phyloP scores from a whole-genome alignment of 106 monocot species.

The Dendrobium chrysotoxum region DNA sequence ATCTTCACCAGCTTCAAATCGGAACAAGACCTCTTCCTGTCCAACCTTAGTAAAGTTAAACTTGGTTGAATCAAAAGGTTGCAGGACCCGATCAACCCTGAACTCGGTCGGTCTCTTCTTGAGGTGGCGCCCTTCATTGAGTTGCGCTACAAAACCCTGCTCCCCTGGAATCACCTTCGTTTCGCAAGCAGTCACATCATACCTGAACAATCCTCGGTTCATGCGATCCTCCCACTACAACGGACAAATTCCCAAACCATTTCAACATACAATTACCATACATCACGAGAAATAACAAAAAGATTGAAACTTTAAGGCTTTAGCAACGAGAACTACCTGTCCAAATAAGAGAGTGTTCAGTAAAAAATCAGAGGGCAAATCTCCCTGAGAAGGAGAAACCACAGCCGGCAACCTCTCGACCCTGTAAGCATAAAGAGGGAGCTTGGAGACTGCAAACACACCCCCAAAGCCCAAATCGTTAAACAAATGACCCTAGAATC shows the following conservation, averaged over 20 bases:
- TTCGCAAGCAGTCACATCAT: conserved; percentile 79
- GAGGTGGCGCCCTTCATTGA: conserved; percentile 67
- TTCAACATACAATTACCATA: not conserved
- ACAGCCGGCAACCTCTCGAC: not conserved
- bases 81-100: conserved; percentile 60
- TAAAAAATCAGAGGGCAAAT: conserved; percentile 35
- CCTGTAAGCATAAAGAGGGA: conserved; percentile 52
- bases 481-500: not conserved
- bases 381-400: conserved; percentile 12
- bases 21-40: conserved; percentile 71
- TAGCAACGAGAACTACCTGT: conserved; percentile 26
- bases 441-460: conserved; percentile 46
- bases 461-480: not conserved
- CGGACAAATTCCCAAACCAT: not conserved
- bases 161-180: conserved; percentile 70
- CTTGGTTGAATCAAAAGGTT: conserved; percentile 54
- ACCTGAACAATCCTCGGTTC: conserved; percentile 67
- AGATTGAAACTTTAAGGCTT: not conserved
- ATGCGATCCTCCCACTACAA: conserved; percentile 76
- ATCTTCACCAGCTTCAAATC: conserved; percentile 35
- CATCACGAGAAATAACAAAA: not conserved
- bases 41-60: conserved; percentile 84
- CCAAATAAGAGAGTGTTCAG: conserved; percentile 58
- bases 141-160: conserved; percentile 59
- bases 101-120: conserved; percentile 77